Evolutionary conservation across 805 yeast genomes (phyloP).

Genomic region (Pichia thaimueangensis): DNA sequence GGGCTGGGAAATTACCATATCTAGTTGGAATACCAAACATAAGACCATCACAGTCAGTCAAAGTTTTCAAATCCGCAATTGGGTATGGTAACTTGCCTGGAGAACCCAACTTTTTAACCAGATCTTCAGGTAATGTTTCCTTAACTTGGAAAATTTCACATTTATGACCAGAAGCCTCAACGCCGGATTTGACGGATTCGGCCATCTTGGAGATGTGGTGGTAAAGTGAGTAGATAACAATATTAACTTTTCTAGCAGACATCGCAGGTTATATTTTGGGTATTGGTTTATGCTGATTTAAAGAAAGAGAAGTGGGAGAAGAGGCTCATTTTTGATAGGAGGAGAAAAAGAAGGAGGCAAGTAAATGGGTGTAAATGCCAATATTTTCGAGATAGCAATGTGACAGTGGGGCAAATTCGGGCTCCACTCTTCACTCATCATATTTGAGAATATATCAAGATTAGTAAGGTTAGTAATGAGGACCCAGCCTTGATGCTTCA

Average conservation of each 20-base stretch:
- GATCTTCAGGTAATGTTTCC: conserved; percentile 64
- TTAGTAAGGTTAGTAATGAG: too few relatives aligned
- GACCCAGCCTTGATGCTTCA: too few relatives aligned
- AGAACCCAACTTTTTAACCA: conserved; percentile 60
- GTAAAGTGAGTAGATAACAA: conserved; percentile 74
- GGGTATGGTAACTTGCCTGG: conserved; percentile 54
- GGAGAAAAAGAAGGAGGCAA: too few relatives aligned
- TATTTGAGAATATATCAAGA: too few relatives aligned
- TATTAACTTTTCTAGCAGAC: conserved; percentile 19
- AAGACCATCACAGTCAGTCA: conserved; percentile 61
- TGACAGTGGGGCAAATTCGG: too few relatives aligned
- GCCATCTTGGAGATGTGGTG: conserved; percentile 73
- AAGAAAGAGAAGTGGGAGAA: too few relatives aligned
- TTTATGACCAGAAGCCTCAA: conserved; percentile 59
- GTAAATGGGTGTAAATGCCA: too few relatives aligned
- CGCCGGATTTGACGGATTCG: conserved; percentile 60
- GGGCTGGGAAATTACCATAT: conserved; percentile 76
- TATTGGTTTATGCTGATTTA: too few relatives aligned
- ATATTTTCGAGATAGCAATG: too few relatives aligned
- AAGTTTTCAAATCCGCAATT: conserved; percentile 48
- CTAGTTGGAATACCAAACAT: conserved; percentile 84
- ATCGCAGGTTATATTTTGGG: not conserved
- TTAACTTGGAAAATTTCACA: conserved; percentile 75
- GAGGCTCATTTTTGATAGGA: not conserved
- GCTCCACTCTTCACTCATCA: too few relatives aligned